phyloP scores from a whole-genome alignment of 1,284 basidiomycete species.

The Hemileia vastatrix region DNA sequence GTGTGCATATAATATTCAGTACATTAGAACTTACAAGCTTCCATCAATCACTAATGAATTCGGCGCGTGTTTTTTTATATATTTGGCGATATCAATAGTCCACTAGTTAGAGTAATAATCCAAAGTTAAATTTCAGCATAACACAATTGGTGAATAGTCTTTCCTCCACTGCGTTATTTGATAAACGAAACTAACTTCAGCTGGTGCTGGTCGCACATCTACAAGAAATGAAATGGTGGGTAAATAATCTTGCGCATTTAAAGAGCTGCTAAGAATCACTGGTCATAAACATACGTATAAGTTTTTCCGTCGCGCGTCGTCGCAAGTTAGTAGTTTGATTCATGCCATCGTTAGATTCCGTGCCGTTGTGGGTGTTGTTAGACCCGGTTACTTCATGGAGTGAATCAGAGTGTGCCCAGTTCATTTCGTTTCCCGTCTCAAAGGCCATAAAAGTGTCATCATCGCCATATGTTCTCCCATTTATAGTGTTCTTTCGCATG shows the following conservation, averaged over 20 bases:
- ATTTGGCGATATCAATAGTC: constrained; percentile 10
- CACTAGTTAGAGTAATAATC: not conserved
- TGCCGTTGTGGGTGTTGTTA: not conserved
- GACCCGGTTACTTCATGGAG: not conserved
- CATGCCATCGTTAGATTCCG: not conserved
- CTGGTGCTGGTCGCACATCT: constrained; percentile 3
- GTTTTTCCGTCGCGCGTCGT: not conserved
- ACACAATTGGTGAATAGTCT: not conserved
- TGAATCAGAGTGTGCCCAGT: no score
- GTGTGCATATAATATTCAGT: no score
- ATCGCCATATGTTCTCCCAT: constrained; percentile 11
- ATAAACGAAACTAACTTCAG: not conserved
- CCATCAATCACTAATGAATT: constrained; percentile 21
- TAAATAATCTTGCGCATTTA: not conserved
- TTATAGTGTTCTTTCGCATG: constrained; percentile 10
- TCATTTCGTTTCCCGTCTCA: constrained; percentile 22
- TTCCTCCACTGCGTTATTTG: not conserved
- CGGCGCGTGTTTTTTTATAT: constrained; percentile 11
- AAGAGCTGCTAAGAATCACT: not conserved
- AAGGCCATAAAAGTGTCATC: constrained; percentile 22
- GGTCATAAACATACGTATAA: not conserved
- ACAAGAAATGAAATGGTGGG: not conserved
- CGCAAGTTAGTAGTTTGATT: not conserved
- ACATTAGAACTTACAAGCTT: constrained; percentile 13
- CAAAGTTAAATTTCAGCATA: not conserved